A percentile compares a stretch with the other conserved stretches of the same genome.
These are phyloP conservation scores for Pleurotus tuber-regium DNA, from an alignment of 768 basidiomycete genomes.

Conservation along the genomic window DNA sequence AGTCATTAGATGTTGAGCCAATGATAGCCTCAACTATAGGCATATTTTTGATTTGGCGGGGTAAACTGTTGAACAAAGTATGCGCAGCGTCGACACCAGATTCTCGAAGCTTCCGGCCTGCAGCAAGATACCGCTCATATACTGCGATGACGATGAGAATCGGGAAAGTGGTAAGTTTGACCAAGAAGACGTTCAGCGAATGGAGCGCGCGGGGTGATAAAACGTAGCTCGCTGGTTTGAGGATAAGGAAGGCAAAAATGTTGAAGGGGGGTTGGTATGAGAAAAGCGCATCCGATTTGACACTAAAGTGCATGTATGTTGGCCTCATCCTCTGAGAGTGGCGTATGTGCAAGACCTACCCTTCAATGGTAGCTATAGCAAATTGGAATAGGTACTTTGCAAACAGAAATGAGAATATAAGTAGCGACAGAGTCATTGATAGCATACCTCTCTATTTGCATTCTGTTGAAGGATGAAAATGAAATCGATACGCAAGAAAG, in stretches of 20 bases:
- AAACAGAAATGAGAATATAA: conserved; percentile 42
- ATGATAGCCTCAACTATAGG: conserved; percentile 75
- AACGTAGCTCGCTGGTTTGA: conserved; percentile 77
- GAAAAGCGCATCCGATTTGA: conserved; percentile 87
- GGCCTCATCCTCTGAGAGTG: not conserved
- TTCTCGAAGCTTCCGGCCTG: conserved; percentile 49
- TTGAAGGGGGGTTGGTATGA: conserved; percentile 93
- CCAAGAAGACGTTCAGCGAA: conserved; percentile 79
- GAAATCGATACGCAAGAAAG: not conserved
- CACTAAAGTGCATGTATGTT: conserved; percentile 38
- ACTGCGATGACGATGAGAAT: conserved; percentile 70
- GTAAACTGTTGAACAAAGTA: conserved; percentile 60
- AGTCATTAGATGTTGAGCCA: conserved; percentile 62
- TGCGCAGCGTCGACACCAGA: conserved; percentile 51
- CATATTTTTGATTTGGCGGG: conserved; percentile 69
- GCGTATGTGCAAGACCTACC: conserved; percentile 39
- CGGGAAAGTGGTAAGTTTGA: conserved; percentile 82
- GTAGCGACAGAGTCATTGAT: not conserved
- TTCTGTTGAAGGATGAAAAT: conserved; percentile 26
- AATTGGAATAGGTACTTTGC: conserved; percentile 82
- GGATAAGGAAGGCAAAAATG: conserved; percentile 71
- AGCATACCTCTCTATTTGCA: conserved; percentile 44
- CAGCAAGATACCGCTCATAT: conserved; percentile 73
- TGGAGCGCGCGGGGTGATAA: conserved; percentile 79
- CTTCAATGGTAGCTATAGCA: conserved; percentile 84